These are phyloP conservation scores for Adansonia rubrostipa DNA, from an alignment of 441 rosid species.

Conservation along the genomic window DNA sequence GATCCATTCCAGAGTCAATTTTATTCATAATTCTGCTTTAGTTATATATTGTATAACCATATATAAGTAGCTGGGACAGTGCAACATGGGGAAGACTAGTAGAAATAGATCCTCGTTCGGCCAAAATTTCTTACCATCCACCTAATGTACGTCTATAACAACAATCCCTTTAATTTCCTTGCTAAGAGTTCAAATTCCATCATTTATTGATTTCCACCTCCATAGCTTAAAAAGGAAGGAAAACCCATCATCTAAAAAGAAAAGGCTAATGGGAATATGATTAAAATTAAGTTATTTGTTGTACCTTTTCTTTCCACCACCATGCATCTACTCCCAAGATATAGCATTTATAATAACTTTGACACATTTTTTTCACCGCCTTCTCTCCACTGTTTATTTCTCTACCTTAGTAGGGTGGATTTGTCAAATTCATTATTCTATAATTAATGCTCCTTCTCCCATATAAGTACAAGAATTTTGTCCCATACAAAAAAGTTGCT, in stretches of 20 bases:
- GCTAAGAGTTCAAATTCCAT: background rate
- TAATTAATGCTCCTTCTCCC: background rate
- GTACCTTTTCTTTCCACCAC: background rate
- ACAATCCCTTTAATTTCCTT: background rate
- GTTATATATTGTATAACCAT: background rate
- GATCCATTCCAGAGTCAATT: background rate
- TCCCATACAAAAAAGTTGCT: background rate
- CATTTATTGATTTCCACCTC: background rate
- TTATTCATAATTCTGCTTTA: background rate
- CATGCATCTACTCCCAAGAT: background rate
- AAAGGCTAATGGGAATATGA: background rate
- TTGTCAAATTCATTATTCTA: background rate
- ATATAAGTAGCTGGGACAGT: background rate
- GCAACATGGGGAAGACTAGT: background rate
- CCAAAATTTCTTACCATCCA: no score
- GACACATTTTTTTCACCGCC: slow-evolving; percentile 2
- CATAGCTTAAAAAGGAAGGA: slow-evolving; percentile 3
- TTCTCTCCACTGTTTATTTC: background rate
- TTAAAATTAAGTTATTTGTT: background rate
- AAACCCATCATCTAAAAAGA: background rate
- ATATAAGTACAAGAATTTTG: background rate
- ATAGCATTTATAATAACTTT: background rate
- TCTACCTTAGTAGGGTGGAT: background rate
- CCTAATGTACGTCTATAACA: background rate
- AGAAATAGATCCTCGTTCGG: background rate